Evolutionary conservation across 257 asterid genomes (phyloP).

Genomic region (Thymus quinquecostatus): DNA sequence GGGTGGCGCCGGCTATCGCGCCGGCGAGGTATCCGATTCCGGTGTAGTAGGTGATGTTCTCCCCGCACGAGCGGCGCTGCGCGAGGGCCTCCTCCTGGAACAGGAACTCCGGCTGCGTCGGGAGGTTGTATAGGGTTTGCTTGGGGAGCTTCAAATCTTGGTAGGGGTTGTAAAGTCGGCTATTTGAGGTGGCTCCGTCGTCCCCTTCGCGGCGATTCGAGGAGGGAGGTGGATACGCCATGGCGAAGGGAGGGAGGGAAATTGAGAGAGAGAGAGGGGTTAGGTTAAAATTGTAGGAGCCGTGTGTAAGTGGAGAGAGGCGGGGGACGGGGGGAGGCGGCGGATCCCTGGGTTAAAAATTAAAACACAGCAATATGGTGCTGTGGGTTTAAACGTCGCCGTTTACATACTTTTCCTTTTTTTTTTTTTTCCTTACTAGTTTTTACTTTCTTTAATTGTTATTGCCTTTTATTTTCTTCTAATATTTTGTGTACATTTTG

Average conservation of each 20-base stretch:
- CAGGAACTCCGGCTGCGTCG: constrained; percentile 83
- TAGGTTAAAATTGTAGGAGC: no score
- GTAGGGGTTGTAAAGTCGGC: constrained; percentile 90
- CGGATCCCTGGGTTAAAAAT: no score
- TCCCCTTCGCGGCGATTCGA: constrained; percentile 42
- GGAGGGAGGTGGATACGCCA: constrained; percentile 73
- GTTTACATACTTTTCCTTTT: no score
- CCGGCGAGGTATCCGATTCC: constrained; percentile 84
- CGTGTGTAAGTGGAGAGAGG: no score
- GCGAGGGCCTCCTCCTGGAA: constrained; percentile 74
- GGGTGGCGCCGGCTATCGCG: constrained; percentile 65
- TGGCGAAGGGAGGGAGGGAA: constrained; percentile 28
- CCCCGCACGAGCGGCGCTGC: constrained; percentile 96
- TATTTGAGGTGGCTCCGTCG: constrained; percentile 47
- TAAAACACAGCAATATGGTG: no score
- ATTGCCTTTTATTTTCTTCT: no score
- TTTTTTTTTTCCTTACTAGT: no score
- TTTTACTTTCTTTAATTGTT: no score
- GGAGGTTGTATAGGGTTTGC: constrained; percentile 65
- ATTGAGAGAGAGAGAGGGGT: constrained; percentile 3
- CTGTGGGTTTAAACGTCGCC: no score
- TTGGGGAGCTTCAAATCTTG: constrained; percentile 70
- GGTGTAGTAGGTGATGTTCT: constrained; percentile 85
- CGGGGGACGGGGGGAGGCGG: no score
- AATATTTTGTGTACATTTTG: no score